Conservation (phyloP, 1,139 yeast species). For the Saccharomyces hybrid region DNA sequence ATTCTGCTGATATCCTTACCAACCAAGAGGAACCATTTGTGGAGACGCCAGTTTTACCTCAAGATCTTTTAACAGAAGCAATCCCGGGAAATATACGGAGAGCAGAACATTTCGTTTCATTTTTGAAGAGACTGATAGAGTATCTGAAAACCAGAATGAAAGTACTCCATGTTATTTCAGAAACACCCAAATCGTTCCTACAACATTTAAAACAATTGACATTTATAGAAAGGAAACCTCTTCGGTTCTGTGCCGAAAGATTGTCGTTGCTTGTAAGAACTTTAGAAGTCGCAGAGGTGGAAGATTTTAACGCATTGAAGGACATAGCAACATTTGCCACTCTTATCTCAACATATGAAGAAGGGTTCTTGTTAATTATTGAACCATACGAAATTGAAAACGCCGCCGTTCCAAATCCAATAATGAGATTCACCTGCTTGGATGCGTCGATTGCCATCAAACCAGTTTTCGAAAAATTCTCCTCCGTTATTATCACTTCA, state of each 20-base stretch:
- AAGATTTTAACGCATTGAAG: conserved; percentile 84
- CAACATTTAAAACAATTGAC: conserved; percentile 91
- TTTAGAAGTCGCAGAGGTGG: conserved; percentile 77
- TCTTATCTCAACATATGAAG: conserved; percentile 85
- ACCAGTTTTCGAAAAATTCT: conserved; percentile 89
- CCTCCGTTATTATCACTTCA: conserved; percentile 90
- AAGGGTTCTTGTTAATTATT: conserved; percentile 81
- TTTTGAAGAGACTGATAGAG: conserved; percentile 84
- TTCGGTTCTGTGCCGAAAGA: conserved; percentile 86
- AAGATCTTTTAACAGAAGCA: conserved; percentile 82
- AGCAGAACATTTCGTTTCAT: conserved; percentile 94
- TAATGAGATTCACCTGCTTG: conserved; percentile 82
- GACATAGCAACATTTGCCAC: conserved; percentile 98
- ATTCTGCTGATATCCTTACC: conserved; percentile 31
- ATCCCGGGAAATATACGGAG: conserved; percentile 94
- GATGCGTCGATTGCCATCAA: conserved; percentile 97
- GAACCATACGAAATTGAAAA: conserved; percentile 97
- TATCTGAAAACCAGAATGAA: conserved; percentile 95
- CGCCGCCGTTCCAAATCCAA: conserved; percentile 96
- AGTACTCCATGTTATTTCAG: conserved; percentile 91
- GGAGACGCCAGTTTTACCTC: conserved; percentile 81
- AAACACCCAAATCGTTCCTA: conserved; percentile 85
- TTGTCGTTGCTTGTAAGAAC: conserved; percentile 82
- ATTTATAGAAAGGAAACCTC: conserved; percentile 83
- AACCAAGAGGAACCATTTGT: conserved; percentile 66